Base-by-base conservation (phyloP, 2,329 filamentous ascomycete species). In the Coniochaeta sp. region DNA sequence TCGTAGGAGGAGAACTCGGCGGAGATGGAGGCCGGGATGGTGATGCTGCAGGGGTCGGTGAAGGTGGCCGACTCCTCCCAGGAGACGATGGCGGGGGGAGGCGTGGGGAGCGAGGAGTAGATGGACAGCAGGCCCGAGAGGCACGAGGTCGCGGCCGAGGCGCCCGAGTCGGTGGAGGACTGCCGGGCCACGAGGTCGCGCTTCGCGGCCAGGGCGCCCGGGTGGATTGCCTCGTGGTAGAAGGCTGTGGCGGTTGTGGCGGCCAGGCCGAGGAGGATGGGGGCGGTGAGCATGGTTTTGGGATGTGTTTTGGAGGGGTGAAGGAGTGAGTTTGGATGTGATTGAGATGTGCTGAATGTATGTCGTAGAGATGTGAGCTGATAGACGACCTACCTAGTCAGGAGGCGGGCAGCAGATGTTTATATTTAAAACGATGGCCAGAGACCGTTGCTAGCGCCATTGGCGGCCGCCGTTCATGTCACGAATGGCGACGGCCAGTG, bases 11-110 rank as follows among this genome's bases (percentile, higher is more conserved):
- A 52, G 55, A 62, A 63, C 8, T 61, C 65, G 36, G 60, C 54
- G 38, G 60, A 44, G 56, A 73, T 28, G 8, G 62, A 62, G 28
- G 63, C 22, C 8, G 70, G 70, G 36, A 69, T 2, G 16, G 64
- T 64, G 62, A 65, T 14, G 34, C 24, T 44, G 68, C 71, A 73
- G 17, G 60, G 31, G 63, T 72, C 65, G 16, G 64, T 64, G 34
- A 58, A n/a, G 24, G 62, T 33, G 38, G 60, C n/a, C 7, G 65
- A 60, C 36, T n/a, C 43, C 62, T 63, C 62, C 58, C 60, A 71
- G 1, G 58, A 60, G 7, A 59, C 2, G 8, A 72, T 12, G 34
- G 58, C 68, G 11, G 65, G 44, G 6, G 67, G 66, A 1, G 64
- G 34, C 2, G 68, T 69, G 17, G 72, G 72, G 38, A 68, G 34